Conservation (phyloP, 2,329 filamentous ascomycete species). For the Aspergillus tamarii region DNA sequence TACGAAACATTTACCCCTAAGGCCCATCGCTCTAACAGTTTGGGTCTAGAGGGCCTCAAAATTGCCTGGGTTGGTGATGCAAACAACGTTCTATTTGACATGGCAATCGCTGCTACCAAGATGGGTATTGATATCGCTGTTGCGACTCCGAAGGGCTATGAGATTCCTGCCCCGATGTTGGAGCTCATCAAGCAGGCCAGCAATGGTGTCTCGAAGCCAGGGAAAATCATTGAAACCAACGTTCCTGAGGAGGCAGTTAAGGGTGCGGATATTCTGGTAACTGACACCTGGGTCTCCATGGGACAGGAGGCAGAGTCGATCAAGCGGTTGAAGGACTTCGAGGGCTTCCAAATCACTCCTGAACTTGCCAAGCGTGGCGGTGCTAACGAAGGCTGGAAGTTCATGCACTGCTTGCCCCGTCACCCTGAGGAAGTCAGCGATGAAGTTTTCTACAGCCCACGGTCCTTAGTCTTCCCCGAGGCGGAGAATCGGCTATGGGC, state of each 20-base stretch:
- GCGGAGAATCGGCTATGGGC: constrained; percentile 95
- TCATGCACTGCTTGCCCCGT: constrained; percentile 96
- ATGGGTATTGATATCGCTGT: constrained; percentile 84
- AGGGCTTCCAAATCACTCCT: constrained; percentile 87
- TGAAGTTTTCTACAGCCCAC: constrained; percentile 86
- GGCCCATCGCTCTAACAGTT: constrained; percentile 43
- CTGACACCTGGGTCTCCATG: constrained; percentile 98
- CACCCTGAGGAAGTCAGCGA: constrained; percentile 92
- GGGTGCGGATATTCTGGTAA: constrained; percentile 85
- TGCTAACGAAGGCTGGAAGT: constrained; percentile 88
- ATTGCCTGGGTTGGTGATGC: constrained; percentile 96
- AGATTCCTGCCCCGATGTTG: constrained; percentile 75
- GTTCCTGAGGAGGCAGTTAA: constrained; percentile 83
- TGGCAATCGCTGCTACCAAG: constrained; percentile 85
- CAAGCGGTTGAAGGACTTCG: constrained; percentile 78
- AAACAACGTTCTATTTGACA: constrained; percentile 95
- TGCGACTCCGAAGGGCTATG: constrained; percentile 82
- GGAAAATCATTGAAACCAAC: constrained; percentile 73
- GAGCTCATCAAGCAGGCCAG: constrained; percentile 70
- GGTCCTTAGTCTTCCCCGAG: constrained; percentile 88
- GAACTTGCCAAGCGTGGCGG: constrained; percentile 82
- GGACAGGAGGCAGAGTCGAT: constrained; percentile 86
- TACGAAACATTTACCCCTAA: constrained; percentile 71
- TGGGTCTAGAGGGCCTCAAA: constrained; percentile 81
- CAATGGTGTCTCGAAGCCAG: constrained; percentile 59